phyloP scores from a whole-genome alignment of 345 rosid genomes.

The Rhodamnia rubescens region DNA sequence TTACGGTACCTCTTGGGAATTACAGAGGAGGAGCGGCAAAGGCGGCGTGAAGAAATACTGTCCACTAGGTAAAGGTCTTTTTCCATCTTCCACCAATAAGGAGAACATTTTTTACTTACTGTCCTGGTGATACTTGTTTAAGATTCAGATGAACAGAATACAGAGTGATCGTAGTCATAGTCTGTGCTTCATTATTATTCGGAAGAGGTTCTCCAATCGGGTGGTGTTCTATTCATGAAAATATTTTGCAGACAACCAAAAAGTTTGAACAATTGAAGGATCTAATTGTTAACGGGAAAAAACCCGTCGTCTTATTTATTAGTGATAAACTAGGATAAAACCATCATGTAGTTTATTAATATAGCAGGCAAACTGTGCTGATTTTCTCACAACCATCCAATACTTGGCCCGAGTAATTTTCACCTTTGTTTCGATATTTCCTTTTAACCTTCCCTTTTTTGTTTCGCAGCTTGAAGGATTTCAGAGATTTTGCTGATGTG shows the following conservation, averaged over 20 bases:
- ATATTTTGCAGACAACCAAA: background rate
- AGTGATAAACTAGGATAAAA: background rate
- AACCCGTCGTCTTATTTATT: background rate
- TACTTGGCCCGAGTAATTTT: background rate
- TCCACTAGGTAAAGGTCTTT: constrained; percentile 56
- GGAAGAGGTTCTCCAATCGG: background rate
- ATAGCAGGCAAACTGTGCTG: background rate
- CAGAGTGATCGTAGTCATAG: background rate
- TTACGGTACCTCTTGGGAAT: constrained; percentile 62
- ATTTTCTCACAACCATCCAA: background rate
- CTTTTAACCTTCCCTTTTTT: background rate
- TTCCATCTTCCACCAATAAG: background rate
- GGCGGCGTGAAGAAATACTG: constrained; percentile 78
- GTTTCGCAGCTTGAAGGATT: constrained; percentile 61
- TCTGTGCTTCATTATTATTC: background rate
- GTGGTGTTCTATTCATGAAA: background rate
- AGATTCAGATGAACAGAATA: background rate
- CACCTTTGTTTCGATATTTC: background rate
- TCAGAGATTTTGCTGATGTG: constrained; percentile 64
- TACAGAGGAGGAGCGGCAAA: constrained; percentile 79
- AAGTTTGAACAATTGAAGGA: background rate
- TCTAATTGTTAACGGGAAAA: background rate
- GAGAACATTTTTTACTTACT: background rate
- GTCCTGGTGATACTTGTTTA: background rate
- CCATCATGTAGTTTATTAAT: background rate